Evolutionary conservation across 306 rosid genomes (phyloP).

Genomic region (Glycine latifolia): DNA sequence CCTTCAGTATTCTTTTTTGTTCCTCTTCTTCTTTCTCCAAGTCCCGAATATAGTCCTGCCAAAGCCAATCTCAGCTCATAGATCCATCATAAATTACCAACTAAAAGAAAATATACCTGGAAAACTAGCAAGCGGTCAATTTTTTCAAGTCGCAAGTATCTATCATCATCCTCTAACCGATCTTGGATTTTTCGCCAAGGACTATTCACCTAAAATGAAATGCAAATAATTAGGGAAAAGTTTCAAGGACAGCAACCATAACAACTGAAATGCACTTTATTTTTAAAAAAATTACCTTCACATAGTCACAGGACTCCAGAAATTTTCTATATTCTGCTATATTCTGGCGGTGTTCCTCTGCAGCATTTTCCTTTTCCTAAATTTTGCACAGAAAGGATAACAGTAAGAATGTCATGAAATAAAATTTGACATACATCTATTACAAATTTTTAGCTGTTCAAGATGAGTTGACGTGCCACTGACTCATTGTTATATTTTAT

Average conservation of each 20-base stretch:
- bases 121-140: conserved; percentile 90
- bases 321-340: conserved; percentile 79
- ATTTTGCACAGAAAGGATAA: conserved; percentile 33
- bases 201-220: conserved; percentile 71
- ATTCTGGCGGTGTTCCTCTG: conserved; percentile 79
- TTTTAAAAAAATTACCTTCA: conserved; percentile 65
- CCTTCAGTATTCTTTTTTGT: conserved; percentile 86
- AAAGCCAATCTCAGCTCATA: conserved; percentile 48
- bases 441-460: background rate
- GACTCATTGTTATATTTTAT: background rate
- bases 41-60: conserved; percentile 95
- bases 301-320: conserved; percentile 85
- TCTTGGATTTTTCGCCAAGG: conserved; percentile 98
- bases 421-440: background rate
- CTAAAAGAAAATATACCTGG: conserved; percentile 65
- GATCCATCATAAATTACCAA: conserved; percentile 41
- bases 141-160: conserved; percentile 89
- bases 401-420: conserved; percentile 31
- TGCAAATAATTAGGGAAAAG: conserved; percentile 5
- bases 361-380: conserved; percentile 93
- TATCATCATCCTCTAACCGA: conserved; percentile 96
- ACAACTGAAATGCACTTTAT: conserved; percentile 35
- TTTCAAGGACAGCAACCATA: conserved; percentile 32
- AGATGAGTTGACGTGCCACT: background rate
- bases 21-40: conserved; percentile 98